These are phyloP conservation scores for Podosphaera aphanis DNA, from an alignment of 2,329 filamentous ascomycete species.

Conservation along the genomic window DNA sequence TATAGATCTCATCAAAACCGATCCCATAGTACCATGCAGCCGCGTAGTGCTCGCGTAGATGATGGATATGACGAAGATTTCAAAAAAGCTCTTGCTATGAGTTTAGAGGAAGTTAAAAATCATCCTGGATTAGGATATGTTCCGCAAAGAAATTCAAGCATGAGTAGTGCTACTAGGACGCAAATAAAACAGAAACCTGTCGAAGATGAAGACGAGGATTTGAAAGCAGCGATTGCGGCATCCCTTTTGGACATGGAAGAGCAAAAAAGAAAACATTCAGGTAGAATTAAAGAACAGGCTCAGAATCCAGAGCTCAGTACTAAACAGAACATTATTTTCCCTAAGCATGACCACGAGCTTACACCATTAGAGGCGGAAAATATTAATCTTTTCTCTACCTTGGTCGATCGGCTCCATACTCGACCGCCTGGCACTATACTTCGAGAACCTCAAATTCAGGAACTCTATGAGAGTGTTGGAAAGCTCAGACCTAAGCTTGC, in stretches of 20 bases:
- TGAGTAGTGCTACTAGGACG: conserved; percentile 14
- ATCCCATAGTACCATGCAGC: conserved; percentile 53
- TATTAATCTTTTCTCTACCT: conserved; percentile 81
- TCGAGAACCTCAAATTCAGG: conserved; percentile 92
- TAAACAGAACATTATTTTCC: conserved; percentile 32
- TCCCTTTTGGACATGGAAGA: conserved; percentile 94
- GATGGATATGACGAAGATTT: conserved; percentile 87
- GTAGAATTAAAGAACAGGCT: conserved; percentile 59
- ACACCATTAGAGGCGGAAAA: conserved; percentile 89
- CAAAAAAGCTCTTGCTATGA: conserved; percentile 87
- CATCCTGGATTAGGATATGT: conserved; percentile 49
- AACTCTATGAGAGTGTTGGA: conserved; percentile 95
- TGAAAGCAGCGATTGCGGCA: conserved; percentile 86
- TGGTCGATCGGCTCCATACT: conserved; percentile 84
- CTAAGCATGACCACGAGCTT: conserved; percentile 85
- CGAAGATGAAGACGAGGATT: conserved; percentile 76
- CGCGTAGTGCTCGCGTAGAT: conserved; percentile 66
- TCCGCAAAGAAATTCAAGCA: conserved; percentile 31
- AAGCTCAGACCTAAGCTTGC: conserved; percentile 78
- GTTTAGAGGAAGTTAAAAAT: conserved; percentile 70
- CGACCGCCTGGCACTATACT: conserved; percentile 89
- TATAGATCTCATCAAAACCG: conserved; percentile 31
- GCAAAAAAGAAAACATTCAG: conserved; percentile 78
- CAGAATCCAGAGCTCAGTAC: conserved; percentile 26
- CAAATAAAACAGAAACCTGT: conserved; percentile 24